Base-by-base conservation (phyloP, 768 basidiomycete genomes). In the Lactarius vividus region DNA sequence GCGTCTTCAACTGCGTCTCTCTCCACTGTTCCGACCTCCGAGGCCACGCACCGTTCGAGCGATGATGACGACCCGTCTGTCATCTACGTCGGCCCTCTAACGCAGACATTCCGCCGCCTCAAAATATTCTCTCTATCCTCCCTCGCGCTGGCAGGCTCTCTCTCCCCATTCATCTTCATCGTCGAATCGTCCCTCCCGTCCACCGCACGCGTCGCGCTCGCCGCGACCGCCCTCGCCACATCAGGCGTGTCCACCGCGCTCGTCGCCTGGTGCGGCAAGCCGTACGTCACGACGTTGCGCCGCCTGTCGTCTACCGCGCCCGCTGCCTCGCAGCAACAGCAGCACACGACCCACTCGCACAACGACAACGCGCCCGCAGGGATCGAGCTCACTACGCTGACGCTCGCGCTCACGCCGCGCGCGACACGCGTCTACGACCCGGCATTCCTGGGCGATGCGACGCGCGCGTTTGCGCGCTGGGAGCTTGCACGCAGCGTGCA, bases 111-210 rank as follows among this genome's bases (percentile, higher is more conserved):
- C 79, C 84, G 85, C 62, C 83, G 84, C 28, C 82, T 94, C 63
- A 94, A 95, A 74, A 75, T 92, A 10, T 93, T 95, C 78, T 94
- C 92, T 15, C 77, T 96, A 0, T 84, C 87, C 28, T 93, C 93
- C 0, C 82, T 95, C 56, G 81, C 81, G 2, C 81, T 92, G 57
- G 88, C 91, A 11, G 76, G 81, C 64, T 80, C 84, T 4, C 79
- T 95, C 71, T 80, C 89, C 2, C 94, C 94, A 1, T 86, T 95
- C 77, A 85, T 95, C 67, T 89, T 95, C 75, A 73, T 91, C 60
- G 80, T 95, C 70, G 92, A 94, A 66, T 88, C 92, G 5, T 83
- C 83, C 28, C 82, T 95, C 8, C 92, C 94, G 0, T 71, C 83
- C 46, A 80, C 82, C 20, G 94, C 89, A 0, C 85, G 92, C 26